phyloP scores from a whole-genome alignment of 176 grass and related monocot genomes.

The Tuctoria greenei region DNA sequence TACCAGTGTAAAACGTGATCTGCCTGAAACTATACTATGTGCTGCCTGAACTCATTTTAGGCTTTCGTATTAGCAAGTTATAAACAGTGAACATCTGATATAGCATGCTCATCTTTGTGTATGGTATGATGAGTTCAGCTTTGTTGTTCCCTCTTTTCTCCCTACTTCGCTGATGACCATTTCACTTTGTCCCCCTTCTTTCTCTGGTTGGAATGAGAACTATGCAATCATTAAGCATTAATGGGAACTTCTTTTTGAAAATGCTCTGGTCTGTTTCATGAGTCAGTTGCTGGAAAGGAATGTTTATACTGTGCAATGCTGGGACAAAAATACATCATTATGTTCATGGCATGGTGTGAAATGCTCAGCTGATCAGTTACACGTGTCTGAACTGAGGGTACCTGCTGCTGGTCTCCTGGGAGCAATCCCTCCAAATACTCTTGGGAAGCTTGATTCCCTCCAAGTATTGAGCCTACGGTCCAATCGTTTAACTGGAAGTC shows the following conservation, averaged over 20 bases:
- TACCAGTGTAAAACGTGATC: not conserved
- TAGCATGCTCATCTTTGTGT: constrained; percentile 38
- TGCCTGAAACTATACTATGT: not conserved
- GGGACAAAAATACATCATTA: constrained; percentile 55
- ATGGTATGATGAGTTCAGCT: constrained; percentile 37
- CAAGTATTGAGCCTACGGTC: constrained; percentile 85
- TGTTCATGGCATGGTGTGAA: constrained; percentile 90
- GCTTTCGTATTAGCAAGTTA: constrained; percentile 12
- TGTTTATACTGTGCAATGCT: constrained; percentile 27
- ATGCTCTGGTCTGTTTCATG: constrained; percentile 9
- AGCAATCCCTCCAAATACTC: constrained; percentile 65
- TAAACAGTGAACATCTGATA: constrained; percentile 32
- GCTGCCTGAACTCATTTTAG: constrained; percentile 5
- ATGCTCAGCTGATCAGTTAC: constrained; percentile 64
- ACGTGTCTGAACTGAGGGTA: constrained; percentile 62
- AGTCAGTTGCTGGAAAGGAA: constrained; percentile 19
- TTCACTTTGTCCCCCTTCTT: constrained; percentile 18
- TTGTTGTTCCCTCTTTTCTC: constrained; percentile 46
- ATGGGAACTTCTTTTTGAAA: constrained; percentile 27
- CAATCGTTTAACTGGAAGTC: constrained; percentile 63
- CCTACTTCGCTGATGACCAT: constrained; percentile 45
- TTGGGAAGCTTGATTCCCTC: constrained; percentile 71
- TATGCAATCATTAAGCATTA: constrained; percentile 22
- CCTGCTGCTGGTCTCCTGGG: constrained; percentile 76
- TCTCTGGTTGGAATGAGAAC: not conserved